Evolutionary conservation across 2,329 filamentous ascomycete genomes (phyloP), one percentile per base, ranked within the genome.

Genomic region (Xylaria sp.): DNA sequence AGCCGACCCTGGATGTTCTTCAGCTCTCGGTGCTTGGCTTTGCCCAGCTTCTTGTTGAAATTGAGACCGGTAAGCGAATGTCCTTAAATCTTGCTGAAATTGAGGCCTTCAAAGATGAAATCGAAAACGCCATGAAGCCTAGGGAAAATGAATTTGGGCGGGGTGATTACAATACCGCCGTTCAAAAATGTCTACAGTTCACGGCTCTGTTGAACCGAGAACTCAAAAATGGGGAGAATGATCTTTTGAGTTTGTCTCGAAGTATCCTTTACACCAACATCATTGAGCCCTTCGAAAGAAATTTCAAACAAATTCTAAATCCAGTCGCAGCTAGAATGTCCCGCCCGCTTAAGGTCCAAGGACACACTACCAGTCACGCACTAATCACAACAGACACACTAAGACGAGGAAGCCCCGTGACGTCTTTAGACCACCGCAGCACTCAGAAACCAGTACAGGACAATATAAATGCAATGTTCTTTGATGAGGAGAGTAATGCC

Each of bases 21-120:
- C 12, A 28, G 12, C 32, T 25, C 34, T 56, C n/a, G 2, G 10
- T 56, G n/a, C 53, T 39, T 18, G 9, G 32, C 10, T 56, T 56
- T 41, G 53, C 53, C 20, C 53, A 56, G 32, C 32, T 56, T 28
- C 34, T 56, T 39, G 53, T 18, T 23, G 53, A 56, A 41, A 56
- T 56, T 4, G 53, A 56, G 53, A 56, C 53, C 5, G 53, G 53
- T 23, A 6, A 46, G 20, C 20, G 45, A 46, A 46, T 25, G 15
- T 12, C 13, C 4, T 25, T 46, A 13, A 4, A 46, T 25, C 3
- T 10, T 25, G 20, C 6, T 46, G 23, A 25, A 25, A 10, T 13
- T 46, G 23, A 25, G 15, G 45, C 25, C 10, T 25, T 46, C 2
- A 25, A 25, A 12, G 8, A 23, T 10, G n/a, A 20, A 3, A 46